Percentiles rank a stretch among this genome's conserved stretches.
These are phyloP conservation scores for Rosa hybrid DNA, from an alignment of 331 rosid species.

Conservation along the genomic window DNA sequence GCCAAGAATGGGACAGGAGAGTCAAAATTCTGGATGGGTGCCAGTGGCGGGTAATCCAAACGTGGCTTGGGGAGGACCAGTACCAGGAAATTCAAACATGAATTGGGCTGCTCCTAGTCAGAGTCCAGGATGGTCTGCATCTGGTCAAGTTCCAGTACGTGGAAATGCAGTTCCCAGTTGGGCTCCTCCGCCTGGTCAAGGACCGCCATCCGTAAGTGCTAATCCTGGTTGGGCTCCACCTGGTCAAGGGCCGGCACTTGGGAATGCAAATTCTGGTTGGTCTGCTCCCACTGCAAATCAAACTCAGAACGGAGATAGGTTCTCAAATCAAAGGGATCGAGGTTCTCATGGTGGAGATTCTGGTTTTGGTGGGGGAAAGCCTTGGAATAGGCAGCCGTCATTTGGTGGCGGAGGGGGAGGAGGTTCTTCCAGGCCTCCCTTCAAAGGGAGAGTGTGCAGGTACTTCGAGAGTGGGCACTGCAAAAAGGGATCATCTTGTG, in stretches of 20 bases:
- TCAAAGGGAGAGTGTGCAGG: constrained; percentile 74
- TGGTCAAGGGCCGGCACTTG: constrained; percentile 56
- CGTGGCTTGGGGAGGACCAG: constrained; percentile 54
- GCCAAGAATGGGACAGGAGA: constrained; percentile 43
- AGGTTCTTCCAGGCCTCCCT: constrained; percentile 62
- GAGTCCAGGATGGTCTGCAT: constrained; percentile 35
- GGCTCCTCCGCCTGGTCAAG: constrained; percentile 67
- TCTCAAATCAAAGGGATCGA: constrained; percentile 54
- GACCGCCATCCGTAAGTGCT: constrained; percentile 46
- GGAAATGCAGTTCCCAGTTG: constrained; percentile 70
- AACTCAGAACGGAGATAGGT: constrained; percentile 62
- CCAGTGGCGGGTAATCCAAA: constrained; percentile 59
- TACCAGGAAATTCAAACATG: constrained; percentile 60
- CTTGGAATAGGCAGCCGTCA: constrained; percentile 77
- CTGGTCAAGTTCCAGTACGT: constrained; percentile 38
- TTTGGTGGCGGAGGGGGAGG: constrained; percentile 66
- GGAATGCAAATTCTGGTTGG: constrained; percentile 69
- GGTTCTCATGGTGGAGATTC: constrained; percentile 65
- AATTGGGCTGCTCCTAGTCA: constrained; percentile 58
- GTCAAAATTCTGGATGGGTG: constrained; percentile 61
- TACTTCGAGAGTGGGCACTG: constrained; percentile 85
- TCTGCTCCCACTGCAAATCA: constrained; percentile 48
- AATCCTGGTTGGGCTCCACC: constrained; percentile 60
- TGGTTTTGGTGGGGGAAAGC: constrained; percentile 65
- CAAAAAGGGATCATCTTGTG: constrained; percentile 84